phyloP scores from a whole-genome alignment of 2,329 filamentous ascomycete genomes.

The Aureobasidium sp. region DNA sequence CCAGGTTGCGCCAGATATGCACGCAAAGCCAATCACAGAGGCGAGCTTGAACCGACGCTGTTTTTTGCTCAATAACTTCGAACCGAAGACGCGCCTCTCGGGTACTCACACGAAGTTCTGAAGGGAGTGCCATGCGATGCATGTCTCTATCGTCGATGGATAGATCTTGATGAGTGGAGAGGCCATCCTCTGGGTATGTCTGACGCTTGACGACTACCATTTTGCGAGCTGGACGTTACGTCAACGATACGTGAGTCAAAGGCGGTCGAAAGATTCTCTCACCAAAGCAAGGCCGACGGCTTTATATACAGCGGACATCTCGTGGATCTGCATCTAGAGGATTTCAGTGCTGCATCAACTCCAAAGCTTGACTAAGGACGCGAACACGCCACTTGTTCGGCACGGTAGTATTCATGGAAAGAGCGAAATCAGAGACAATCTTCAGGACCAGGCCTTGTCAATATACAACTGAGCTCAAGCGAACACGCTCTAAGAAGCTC shows the following conservation, averaged over 20 bases:
- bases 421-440: background rate
- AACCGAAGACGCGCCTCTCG: too few species aligned
- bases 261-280: background rate
- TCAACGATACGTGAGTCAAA: background rate
- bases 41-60: constrained; percentile 26
- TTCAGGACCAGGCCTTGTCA: background rate
- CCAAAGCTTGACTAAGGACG: background rate
- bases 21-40: constrained; percentile 25
- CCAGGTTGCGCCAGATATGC: constrained; percentile 25
- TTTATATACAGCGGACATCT: background rate
- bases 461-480: background rate
- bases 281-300: background rate
- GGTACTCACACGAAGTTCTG: constrained; percentile 20
- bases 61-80: constrained; percentile 5
- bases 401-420: background rate
- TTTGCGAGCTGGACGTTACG: background rate
- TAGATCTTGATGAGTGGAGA: background rate
- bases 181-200: background rate
- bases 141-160: constrained; percentile 19
- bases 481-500: background rate
- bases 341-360: background rate
- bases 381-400: background rate
- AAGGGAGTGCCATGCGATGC: constrained; percentile 26
- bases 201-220: background rate
- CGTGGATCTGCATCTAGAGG: background rate